phyloP scores from a whole-genome alignment of 2,329 filamentous ascomycete species.

The Aspergillus piperis region DNA sequence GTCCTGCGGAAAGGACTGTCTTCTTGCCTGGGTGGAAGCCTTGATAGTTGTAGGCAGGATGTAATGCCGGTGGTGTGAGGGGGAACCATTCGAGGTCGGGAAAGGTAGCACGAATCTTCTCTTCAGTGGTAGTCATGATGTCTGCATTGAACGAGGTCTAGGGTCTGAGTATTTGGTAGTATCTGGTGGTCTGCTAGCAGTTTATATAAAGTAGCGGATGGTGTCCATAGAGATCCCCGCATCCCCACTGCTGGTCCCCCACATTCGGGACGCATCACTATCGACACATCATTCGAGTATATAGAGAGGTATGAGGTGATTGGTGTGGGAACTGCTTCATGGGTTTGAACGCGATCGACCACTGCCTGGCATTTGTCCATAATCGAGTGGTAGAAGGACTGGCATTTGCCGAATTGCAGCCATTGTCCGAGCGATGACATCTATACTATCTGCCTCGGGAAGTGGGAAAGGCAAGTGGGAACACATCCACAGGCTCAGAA shows the following conservation, averaged over 20 bases:
- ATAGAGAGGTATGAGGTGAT: neutral
- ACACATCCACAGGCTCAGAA: neutral
- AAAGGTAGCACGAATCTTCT: neutral
- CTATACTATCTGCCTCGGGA: neutral
- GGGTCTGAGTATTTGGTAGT: neutral
- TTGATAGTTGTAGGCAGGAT: slow-evolving; percentile 5
- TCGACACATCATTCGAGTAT: neutral
- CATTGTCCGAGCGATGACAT: neutral
- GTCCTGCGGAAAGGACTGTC: slow-evolving; percentile 9
- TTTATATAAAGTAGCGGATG: neutral
- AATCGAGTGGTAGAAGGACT: neutral
- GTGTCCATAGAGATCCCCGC: neutral
- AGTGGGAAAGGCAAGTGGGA: neutral
- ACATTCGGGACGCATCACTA: neutral
- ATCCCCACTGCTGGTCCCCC: neutral
- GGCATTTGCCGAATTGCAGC: neutral
- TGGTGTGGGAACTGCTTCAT: neutral
- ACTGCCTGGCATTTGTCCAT: neutral
- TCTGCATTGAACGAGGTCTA: neutral
- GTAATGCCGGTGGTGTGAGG: neutral
- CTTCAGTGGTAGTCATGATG: neutral
- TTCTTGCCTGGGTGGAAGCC: slow-evolving; percentile 11
- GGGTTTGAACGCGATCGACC: neutral
- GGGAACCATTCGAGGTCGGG: neutral
- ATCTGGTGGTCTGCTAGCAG: neutral